Evolutionary conservation across 495 filamentous ascomycete genomes (phyloP), one percentile per base, ranked within the genome.

Genomic region (Penicillium dipodomyicola): DNA sequence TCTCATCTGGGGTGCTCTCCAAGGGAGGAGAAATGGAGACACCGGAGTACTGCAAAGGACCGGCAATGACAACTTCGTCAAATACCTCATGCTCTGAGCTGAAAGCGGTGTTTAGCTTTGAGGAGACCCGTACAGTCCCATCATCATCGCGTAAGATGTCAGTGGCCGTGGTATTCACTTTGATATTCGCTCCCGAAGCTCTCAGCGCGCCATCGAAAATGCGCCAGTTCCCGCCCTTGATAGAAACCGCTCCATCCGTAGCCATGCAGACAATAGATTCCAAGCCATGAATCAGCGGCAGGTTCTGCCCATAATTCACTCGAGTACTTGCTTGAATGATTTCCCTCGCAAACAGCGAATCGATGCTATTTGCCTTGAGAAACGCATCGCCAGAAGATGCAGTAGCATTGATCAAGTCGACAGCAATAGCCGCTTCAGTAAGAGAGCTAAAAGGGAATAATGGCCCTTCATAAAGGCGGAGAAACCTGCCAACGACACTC

Each of bases 201-300:
- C 84, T 76, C 11, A 91, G 72, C 89, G 96, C 96, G 9, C 82
- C 77, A 2, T 84, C 81, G 64, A 99, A 99, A 41, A 97, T 97
- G 67, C 84, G 86, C 93, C 92, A 99, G 64, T 99, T 99, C 2
- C 94, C 94, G 2, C 92, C 92, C 8, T 83, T 72, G 7, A 98
- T 80, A 5, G 86, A 72, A 62, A 92, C 83, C 0, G 92, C 90
- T 5, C 91, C 90, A 48, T 94, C 88, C 0, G 91, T 86, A 2
- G 92, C 89, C 90, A 97, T 90, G 66, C 90, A 87, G 15, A 96
- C 94, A 87, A 97, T 93, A 0, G 92, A 84, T 60, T 93, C 91
- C 10, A 99, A 70, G 4, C 90, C 95, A 64, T 99, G 93, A 30
- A 97, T 94, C 43, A 85, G 69, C 3, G 72, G 78, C 7, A 98